Percentiles rank a stretch among this genome's conserved stretches.
These are phyloP conservation scores for Amylocystis lapponica DNA, from an alignment of 768 basidiomycete genomes.

Conservation along the genomic window DNA sequence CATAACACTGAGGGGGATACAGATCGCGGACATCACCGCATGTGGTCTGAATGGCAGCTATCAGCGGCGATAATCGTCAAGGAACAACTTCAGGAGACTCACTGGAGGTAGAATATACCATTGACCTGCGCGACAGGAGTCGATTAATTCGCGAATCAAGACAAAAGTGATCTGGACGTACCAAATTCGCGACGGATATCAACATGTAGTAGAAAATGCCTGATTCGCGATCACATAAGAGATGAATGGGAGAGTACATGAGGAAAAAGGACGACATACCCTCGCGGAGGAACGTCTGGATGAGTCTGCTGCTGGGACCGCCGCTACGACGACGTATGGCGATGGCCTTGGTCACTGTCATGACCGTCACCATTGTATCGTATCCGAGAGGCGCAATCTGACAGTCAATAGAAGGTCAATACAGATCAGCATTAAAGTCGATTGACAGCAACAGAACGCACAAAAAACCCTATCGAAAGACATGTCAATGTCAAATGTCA, in stretches of 20 bases:
- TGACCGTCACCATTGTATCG: constrained; percentile 73
- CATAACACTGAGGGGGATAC: constrained; percentile 83
- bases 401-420: background rate
- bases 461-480: constrained; percentile 21
- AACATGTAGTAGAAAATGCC: constrained; percentile 82
- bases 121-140: constrained; percentile 43
- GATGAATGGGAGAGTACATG: background rate
- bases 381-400: constrained; percentile 82
- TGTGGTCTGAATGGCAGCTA: constrained; percentile 47
- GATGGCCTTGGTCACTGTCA: constrained; percentile 78
- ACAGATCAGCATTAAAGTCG: background rate
- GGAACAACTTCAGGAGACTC: constrained; percentile 19
- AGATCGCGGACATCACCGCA: constrained; percentile 77
- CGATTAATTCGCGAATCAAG: background rate
- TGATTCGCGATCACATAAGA: constrained; percentile 17
- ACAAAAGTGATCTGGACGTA: constrained; percentile 16
- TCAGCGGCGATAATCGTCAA: background rate
- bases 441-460: constrained; percentile 6
- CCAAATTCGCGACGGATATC: constrained; percentile 82
- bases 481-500: background rate
- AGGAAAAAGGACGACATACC: constrained; percentile 38
- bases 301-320: constrained; percentile 70
- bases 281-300: constrained; percentile 81
- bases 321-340: constrained; percentile 70
- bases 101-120: constrained; percentile 86